Percentiles rank a stretch among this genome's conserved stretches.
These are phyloP conservation scores for Cyberlindnera mississippiensis DNA, from an alignment of 805 yeast species.

Conservation along the genomic window DNA sequence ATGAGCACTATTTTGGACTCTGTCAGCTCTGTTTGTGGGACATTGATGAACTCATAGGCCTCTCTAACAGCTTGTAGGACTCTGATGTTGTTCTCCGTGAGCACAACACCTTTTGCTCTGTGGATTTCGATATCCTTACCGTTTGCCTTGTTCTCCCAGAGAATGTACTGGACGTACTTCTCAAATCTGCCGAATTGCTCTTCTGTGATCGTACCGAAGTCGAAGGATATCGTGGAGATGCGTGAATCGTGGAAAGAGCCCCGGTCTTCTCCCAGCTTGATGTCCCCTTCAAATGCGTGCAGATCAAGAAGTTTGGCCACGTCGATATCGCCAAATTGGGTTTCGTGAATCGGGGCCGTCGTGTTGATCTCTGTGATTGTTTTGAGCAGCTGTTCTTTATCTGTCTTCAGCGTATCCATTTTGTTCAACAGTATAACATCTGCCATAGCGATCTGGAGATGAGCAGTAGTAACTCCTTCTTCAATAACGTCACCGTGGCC, in stretches of 20 bases:
- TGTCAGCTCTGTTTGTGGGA: constrained; percentile 33
- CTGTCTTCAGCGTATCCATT: constrained; percentile 47
- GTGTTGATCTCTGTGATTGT: constrained; percentile 57
- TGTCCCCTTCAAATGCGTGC: constrained; percentile 63
- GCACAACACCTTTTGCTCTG: constrained; percentile 73
- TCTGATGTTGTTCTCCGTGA: constrained; percentile 31
- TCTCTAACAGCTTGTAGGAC: constrained; percentile 86
- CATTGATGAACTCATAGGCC: constrained; percentile 74
- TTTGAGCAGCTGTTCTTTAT: constrained; percentile 31
- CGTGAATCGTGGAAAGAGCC: constrained; percentile 45
- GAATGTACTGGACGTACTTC: constrained; percentile 57
- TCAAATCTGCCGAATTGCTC: constrained; percentile 48
- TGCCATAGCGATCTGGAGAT: constrained; percentile 85
- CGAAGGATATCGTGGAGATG: constrained; percentile 49
- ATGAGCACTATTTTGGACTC: constrained; percentile 66
- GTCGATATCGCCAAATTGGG: constrained; percentile 74
- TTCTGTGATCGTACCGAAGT: constrained; percentile 35
- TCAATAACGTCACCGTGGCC: constrained; percentile 39
- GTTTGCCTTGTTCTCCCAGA: constrained; percentile 65
- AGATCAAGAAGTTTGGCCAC: constrained; percentile 65
- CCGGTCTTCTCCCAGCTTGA: constrained; percentile 24
- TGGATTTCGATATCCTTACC: constrained; percentile 61
- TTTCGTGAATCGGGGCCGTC: constrained; percentile 60
- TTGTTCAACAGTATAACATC: constrained; percentile 82
- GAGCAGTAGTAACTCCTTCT: constrained; percentile 68